These are phyloP conservation scores for Zygoascus ofunaensis DNA, from an alignment of 805 yeast species.

Conservation along the genomic window DNA sequence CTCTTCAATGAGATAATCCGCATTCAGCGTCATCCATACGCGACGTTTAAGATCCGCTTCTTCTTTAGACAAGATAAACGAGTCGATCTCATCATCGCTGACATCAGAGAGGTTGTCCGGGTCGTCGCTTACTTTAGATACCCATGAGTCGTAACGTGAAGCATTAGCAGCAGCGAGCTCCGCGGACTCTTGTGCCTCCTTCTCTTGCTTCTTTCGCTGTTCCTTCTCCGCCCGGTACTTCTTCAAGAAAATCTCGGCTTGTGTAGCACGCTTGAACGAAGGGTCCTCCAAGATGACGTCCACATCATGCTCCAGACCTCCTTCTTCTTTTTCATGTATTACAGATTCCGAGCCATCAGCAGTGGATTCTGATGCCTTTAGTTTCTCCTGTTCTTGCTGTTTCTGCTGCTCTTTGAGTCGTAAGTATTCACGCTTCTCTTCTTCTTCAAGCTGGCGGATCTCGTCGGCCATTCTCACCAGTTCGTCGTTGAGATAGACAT, in stretches of 20 bases:
- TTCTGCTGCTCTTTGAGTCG: constrained; percentile 5
- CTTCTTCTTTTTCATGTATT: background rate
- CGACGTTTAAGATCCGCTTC: constrained; percentile 69
- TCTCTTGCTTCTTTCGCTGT: constrained; percentile 8
- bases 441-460: constrained; percentile 1
- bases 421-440: constrained; percentile 2
- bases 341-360: background rate
- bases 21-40: constrained; percentile 84
- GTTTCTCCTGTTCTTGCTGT: background rate
- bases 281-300: constrained; percentile 4
- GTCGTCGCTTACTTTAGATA: constrained; percentile 47
- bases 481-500: constrained; percentile 4
- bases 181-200: constrained; percentile 6
- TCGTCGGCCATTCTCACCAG: constrained; percentile 7
- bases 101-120: constrained; percentile 61
- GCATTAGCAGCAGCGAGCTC: background rate
- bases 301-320: constrained; percentile 2
- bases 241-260: constrained; percentile 8
- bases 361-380: background rate
- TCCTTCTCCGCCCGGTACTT: constrained; percentile 1
- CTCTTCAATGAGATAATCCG: constrained; percentile 75
- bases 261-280: background rate
- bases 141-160: constrained; percentile 9
- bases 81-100: constrained; percentile 72
- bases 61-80: constrained; percentile 51